A percentile compares a stretch with the other conserved stretches of the same genome.
phyloP scores from a whole-genome alignment of 257 asterid species.

The Forsythia suspensa region DNA sequence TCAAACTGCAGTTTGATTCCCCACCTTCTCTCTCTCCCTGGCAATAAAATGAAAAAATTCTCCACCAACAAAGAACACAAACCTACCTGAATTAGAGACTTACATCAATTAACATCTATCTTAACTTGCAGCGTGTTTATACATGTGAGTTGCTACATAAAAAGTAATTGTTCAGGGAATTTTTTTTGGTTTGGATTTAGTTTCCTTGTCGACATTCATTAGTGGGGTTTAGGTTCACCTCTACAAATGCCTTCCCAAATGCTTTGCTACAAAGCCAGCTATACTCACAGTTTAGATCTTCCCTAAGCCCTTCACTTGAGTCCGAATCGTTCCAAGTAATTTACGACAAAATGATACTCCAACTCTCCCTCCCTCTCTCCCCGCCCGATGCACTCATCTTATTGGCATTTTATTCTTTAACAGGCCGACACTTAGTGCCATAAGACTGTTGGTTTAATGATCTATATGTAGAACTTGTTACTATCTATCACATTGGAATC shows the following conservation, averaged over 20 bases:
- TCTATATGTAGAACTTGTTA: neutral
- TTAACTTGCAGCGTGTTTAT: neutral
- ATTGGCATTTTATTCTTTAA: neutral
- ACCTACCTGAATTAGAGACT: neutral
- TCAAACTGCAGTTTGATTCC: neutral
- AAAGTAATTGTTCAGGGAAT: neutral
- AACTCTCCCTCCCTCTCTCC: neutral
- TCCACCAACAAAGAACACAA: neutral
- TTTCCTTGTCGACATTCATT: no score
- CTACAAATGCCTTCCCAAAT: neutral
- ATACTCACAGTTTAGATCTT: neutral
- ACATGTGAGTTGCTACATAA: no score
- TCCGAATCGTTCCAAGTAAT: neutral
- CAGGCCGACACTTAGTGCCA: neutral
- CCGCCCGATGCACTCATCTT: neutral
- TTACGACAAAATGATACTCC: neutral
- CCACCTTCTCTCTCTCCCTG: neutral
- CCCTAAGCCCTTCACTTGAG: neutral
- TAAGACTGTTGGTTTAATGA: neutral
- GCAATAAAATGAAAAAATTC: neutral
- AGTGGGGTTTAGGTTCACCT: neutral
- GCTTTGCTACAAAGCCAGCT: neutral
- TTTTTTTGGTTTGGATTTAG: neutral
- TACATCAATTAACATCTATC: neutral
- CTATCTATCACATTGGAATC: neutral